Evolutionary conservation across 2,329 filamentous ascomycete genomes (phyloP).

Genomic region (Aurifilum marmelostoma): DNA sequence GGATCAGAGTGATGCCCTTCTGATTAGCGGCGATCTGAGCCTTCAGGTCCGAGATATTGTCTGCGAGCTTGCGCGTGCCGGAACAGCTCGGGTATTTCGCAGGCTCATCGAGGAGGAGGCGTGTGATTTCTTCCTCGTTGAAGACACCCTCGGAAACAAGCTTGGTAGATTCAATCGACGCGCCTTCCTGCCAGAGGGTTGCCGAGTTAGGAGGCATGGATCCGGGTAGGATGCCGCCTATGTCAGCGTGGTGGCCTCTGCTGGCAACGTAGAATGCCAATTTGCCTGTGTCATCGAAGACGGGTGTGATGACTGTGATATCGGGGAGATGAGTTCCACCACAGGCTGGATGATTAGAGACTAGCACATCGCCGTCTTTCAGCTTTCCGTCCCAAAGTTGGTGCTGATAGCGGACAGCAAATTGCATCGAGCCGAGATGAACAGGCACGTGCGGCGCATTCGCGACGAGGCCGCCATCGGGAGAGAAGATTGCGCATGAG

Average conservation of each 20-base stretch:
- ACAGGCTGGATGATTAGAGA: slow-evolving; percentile 41
- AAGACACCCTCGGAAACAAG: slow-evolving; percentile 70
- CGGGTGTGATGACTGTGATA: slow-evolving; percentile 43
- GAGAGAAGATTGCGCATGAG: slow-evolving; percentile 79
- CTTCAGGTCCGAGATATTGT: slow-evolving; percentile 76
- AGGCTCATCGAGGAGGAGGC: slow-evolving; percentile 68
- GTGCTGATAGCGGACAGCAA: slow-evolving; percentile 71
- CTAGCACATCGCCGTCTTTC: slow-evolving; percentile 41
- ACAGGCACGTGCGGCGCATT: slow-evolving; percentile 78
- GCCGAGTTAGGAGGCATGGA: slow-evolving; percentile 74
- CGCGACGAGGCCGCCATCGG: slow-evolving; percentile 71
- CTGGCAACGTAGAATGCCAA: slow-evolving; percentile 59
- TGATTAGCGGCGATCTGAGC: slow-evolving; percentile 77
- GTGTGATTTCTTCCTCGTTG: slow-evolving; percentile 70
- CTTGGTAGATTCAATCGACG: slow-evolving; percentile 61
- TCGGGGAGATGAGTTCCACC: slow-evolving; percentile 46
- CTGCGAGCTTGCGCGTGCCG: slow-evolving; percentile 67
- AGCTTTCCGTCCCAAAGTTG: slow-evolving; percentile 63
- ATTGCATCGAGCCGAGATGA: slow-evolving; percentile 79
- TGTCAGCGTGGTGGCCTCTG: slow-evolving; percentile 60
- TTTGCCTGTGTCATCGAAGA: slow-evolving; percentile 46
- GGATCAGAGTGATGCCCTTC: slow-evolving; percentile 74
- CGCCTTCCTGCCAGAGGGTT: slow-evolving; percentile 61
- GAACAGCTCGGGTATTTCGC: slow-evolving; percentile 69
- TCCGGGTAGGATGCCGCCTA: slow-evolving; percentile 68